A percentile compares a stretch with the other conserved stretches of the same genome.
phyloP scores from a whole-genome alignment of 345 rosid genomes.

The Nasturtium officinale region DNA sequence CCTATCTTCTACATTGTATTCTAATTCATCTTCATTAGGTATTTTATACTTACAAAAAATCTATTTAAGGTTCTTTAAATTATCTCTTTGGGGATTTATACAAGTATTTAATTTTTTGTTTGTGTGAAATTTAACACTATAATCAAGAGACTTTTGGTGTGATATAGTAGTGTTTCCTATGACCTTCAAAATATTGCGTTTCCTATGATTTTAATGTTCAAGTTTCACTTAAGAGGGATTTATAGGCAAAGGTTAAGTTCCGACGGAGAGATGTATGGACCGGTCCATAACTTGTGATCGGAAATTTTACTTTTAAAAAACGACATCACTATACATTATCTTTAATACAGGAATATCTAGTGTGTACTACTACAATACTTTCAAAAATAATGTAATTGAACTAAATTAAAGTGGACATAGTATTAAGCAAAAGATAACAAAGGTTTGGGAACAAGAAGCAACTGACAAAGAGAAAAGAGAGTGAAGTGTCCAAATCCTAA shows the following conservation, averaged over 20 bases:
- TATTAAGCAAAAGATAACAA: constrained; percentile 43
- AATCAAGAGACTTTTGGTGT: background rate
- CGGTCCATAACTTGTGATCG: background rate
- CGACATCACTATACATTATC: background rate
- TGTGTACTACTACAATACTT: constrained; percentile 8
- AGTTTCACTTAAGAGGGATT: background rate
- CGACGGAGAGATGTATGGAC: background rate
- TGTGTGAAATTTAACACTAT: background rate
- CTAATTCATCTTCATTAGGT: too few relatives aligned
- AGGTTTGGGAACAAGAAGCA: constrained; percentile 36
- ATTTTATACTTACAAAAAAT: too few relatives aligned
- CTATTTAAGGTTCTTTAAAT: too few relatives aligned
- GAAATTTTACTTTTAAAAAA: too few relatives aligned
- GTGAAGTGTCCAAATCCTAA: constrained; percentile 8
- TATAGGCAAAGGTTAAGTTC: background rate
- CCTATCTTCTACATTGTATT: background rate
- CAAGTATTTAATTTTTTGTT: background rate
- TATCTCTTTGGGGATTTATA: background rate
- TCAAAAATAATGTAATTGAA: background rate
- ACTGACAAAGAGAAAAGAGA: constrained; percentile 38
- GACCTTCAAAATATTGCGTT: background rate
- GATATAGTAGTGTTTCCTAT: background rate
- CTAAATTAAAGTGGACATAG: background rate
- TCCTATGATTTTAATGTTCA: background rate
- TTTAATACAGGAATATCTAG: background rate